Evolutionary conservation across 176 grass and related monocot genomes (phyloP), one percentile per base, ranked within the genome.

Genomic region (maize (Zea mays)): DNA sequence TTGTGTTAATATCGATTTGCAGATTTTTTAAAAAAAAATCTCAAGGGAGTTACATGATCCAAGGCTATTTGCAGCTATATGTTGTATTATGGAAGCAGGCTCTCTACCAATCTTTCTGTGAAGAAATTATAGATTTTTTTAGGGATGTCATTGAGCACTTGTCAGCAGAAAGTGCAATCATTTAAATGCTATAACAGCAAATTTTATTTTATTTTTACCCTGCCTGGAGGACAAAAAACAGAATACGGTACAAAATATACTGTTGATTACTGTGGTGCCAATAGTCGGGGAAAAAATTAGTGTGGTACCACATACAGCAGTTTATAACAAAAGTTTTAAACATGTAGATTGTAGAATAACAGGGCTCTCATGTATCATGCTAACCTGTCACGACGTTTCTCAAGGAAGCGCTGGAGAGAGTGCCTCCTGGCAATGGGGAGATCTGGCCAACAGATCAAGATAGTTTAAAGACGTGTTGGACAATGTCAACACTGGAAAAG

Each of bases 371-470:
- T 51, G 33, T 72, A 67, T 50, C n/a, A 65, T 72, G 66, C 73
- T 81, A 47, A 98, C 95, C 95, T 98, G 81, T 94, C 89, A 72
- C 89, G 91, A 35, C 91, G 95, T 71, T 98, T 98, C 77, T 94
- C 95, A 74, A 98, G 74, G 90, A 98, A 98, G 21, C 85, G 91
- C 69, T 87, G 87, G 82, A 98, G 95, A 6, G 95, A 98, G 81
- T 98, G 87, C 81, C 89, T 90, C 87, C 91, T 98, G 45, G 91
- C 95, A 84, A 98, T 86, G 19, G 95, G 95, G 7, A 98, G 74
- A 85, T 98, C 91, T 97, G 85, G 50, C 41, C 34, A 72, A 43
- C 6, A 37, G 21, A 54, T 43, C 67, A 77, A 71, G 82, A 21
- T 45, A 27, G 14, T 47, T 70, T 82, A 34, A 50, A 3, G 14